Evolutionary conservation across 306 rosid species (phyloP).

Genomic region (Rosa multiflora): DNA sequence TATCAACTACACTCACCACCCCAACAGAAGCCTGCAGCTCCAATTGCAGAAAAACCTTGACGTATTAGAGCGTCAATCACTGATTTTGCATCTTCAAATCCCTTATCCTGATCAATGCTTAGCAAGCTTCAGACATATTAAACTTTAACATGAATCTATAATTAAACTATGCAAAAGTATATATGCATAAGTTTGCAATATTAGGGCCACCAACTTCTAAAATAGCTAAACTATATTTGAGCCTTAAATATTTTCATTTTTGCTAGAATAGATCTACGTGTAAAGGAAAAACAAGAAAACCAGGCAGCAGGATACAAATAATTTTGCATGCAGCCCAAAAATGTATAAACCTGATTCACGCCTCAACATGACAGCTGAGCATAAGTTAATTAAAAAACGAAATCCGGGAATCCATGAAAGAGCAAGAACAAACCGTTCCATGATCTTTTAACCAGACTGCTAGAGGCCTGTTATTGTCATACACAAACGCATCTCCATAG

Average conservation of each 20-base stretch:
- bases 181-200: neutral
- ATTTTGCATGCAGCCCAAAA: neutral
- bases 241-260: too few relatives aligned
- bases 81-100: too few relatives aligned
- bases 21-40: too few relatives aligned
- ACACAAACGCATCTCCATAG: slow-evolving; percentile 51
- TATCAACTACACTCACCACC: too few relatives aligned
- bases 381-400: neutral
- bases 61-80: too few relatives aligned
- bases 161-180: neutral
- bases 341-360: neutral
- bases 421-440: slow-evolving; percentile 45
- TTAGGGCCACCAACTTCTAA: neutral
- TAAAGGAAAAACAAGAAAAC: neutral
- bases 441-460: slow-evolving; percentile 62
- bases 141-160: neutral
- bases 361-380: neutral
- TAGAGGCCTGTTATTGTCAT: slow-evolving; percentile 32
- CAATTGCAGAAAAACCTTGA: too few relatives aligned
- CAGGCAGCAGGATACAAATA: neutral
- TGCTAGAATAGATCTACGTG: neutral
- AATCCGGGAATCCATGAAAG: neutral
- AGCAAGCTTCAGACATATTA: too few relatives aligned
- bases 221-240: neutral
- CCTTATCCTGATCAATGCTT: too few relatives aligned